Evolutionary conservation across 768 basidiomycete species (phyloP).

Genomic region (Leccinum ochraceum): DNA sequence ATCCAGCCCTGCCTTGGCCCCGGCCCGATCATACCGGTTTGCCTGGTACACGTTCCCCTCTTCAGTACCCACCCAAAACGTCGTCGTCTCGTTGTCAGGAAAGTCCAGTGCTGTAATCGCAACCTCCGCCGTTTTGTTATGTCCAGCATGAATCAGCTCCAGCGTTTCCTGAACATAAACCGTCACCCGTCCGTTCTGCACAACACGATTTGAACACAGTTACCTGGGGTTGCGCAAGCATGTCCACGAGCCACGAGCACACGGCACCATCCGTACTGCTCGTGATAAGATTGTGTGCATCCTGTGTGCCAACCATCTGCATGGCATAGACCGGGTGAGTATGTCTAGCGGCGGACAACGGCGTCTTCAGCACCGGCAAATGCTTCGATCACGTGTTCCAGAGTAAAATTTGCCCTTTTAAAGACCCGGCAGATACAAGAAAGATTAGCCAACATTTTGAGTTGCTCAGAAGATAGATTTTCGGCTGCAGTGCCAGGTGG

Average conservation of each 20-base stretch:
- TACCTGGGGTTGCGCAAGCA: conserved; percentile 98
- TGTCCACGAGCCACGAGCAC: conserved; percentile 97
- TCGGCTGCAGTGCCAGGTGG: too few species aligned
- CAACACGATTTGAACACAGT: conserved; percentile 2
- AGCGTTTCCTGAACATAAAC: conserved; percentile 75
- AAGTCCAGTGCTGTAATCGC: conserved; percentile 93
- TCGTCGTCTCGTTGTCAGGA: conserved; percentile 93
- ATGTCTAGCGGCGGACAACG: conserved; percentile 92
- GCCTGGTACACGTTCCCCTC: conserved; percentile 98
- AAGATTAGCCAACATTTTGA: too few species aligned
- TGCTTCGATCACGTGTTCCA: conserved; percentile 99
- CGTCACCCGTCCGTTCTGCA: conserved; percentile 1
- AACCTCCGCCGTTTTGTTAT: conserved; percentile 97
- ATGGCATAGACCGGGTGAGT: conserved; percentile 99
- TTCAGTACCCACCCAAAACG: conserved; percentile 98
- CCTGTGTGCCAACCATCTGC: conserved; percentile 98
- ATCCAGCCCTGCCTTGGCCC: conserved; percentile 94
- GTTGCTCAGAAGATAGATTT: too few species aligned
- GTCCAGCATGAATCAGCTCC: conserved; percentile 83
- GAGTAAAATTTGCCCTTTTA: conserved; percentile 72
- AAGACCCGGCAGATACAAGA: too few species aligned
- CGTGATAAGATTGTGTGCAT: conserved; percentile 96
- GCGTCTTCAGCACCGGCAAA: conserved; percentile 94
- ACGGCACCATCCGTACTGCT: conserved; percentile 97
- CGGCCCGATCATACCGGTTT: conserved; percentile 94